Percentiles rank a stretch among this genome's conserved stretches.
Conservation (phyloP, 2,329 filamentous ascomycete genomes). For the Botrytis byssoidea region DNA sequence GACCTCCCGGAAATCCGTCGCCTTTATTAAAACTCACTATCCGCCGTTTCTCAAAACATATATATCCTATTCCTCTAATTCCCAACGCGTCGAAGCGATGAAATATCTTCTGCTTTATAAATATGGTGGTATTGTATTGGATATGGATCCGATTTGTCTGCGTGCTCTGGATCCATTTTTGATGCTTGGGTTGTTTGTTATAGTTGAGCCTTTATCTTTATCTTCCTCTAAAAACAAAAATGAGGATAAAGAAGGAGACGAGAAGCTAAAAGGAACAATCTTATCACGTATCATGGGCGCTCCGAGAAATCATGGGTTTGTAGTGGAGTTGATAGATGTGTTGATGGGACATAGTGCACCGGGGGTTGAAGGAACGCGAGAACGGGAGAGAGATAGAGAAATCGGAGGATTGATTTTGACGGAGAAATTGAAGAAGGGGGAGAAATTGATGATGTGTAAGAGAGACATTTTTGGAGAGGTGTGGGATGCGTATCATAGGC, state of each 20-base stretch:
- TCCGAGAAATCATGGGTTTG: background rate
- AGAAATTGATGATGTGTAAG: background rate
- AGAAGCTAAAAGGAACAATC: background rate
- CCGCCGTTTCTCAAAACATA: background rate
- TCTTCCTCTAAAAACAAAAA: background rate
- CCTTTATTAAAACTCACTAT: background rate
- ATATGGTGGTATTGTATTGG: background rate
- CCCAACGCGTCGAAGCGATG: background rate
- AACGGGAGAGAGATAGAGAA: rapidly evolving
- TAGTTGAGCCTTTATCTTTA: background rate
- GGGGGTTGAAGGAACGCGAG: rapidly evolving
- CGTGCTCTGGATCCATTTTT: background rate
- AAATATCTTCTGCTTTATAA: background rate
- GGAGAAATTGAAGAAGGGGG: background rate
- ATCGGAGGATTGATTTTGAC: rapidly evolving
- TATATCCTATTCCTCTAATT: background rate
- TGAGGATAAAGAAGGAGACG: too few species aligned
- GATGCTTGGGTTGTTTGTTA: background rate
- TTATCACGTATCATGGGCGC: background rate
- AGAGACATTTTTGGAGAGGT: background rate
- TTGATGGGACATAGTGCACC: background rate
- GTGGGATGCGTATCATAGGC: background rate
- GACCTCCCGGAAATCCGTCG: background rate
- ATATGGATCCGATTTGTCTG: background rate
- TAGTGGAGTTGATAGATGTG: background rate